phyloP scores from a whole-genome alignment of 768 basidiomycete genomes.

The Serendipita vermifera region DNA sequence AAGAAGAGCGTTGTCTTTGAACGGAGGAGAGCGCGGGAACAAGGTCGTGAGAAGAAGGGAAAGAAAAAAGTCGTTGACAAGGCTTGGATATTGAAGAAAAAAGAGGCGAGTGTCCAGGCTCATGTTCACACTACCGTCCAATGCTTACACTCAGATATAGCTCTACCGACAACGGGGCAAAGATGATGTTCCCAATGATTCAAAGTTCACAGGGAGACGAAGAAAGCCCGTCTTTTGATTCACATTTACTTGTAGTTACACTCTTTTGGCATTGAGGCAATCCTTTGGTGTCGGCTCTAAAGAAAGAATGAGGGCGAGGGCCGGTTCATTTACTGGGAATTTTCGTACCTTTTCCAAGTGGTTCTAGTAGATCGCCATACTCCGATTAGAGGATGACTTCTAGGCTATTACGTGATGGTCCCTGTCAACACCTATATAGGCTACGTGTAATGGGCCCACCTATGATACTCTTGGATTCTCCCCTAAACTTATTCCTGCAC shows the following conservation, averaged over 20 bases:
- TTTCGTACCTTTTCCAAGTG: too few relatives aligned
- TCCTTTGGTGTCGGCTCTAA: background rate
- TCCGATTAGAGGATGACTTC: too few relatives aligned
- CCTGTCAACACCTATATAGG: too few relatives aligned
- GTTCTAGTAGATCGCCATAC: too few relatives aligned
- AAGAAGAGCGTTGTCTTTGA: slow-evolving; percentile 59
- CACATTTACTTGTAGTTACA: too few relatives aligned
- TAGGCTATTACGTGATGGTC: too few relatives aligned
- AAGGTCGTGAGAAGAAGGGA: slow-evolving; percentile 51
- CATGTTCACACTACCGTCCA: background rate
- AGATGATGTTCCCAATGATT: slow-evolving; percentile 69
- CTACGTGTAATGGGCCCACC: too few relatives aligned
- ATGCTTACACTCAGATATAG: slow-evolving; percentile 26
- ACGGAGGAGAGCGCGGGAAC: slow-evolving; percentile 58
- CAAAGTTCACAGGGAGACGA: slow-evolving; percentile 87
- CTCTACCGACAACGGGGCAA: slow-evolving; percentile 77
- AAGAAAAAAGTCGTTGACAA: slow-evolving; percentile 50
- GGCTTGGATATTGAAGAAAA: slow-evolving; percentile 95
- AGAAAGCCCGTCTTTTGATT: slow-evolving; percentile 62
- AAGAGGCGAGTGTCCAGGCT: slow-evolving; percentile 77
- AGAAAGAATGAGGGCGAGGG: background rate
- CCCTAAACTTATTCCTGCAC: too few relatives aligned
- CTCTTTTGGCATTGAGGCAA: too few relatives aligned
- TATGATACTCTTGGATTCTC: too few relatives aligned
- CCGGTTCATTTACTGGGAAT: background rate